Percentiles rank a stretch among this genome's conserved stretches.
Conservation (phyloP, 768 basidiomycete species). For the Floccularia luteovirens region DNA sequence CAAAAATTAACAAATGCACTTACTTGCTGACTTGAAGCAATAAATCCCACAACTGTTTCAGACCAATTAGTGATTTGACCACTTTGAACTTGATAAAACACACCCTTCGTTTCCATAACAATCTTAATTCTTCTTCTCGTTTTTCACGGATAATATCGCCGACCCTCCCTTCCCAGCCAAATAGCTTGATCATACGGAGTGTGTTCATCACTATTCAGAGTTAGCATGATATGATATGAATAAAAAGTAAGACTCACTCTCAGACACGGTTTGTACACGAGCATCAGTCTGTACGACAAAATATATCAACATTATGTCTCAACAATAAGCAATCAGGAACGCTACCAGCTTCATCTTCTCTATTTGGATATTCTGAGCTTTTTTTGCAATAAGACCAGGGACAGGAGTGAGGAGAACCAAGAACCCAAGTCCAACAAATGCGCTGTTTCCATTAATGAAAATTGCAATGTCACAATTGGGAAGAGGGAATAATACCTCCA, state of each 20-base stretch:
- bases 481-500: conserved; percentile 30
- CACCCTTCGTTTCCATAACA: conserved; percentile 45
- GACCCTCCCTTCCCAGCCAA: conserved; percentile 60
- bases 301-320: too few species aligned
- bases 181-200: conserved; percentile 64
- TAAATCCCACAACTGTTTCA: conserved; percentile 9
- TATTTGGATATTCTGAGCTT: conserved; percentile 41
- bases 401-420: conserved; percentile 49
- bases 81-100: conserved; percentile 10
- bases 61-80: not conserved
- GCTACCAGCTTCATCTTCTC: conserved; percentile 44
- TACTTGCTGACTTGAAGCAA: conserved; percentile 18
- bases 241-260: conserved; percentile 29
- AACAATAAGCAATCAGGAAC: too few species aligned
- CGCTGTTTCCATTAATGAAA: conserved; percentile 19
- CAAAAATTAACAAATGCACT: conserved; percentile 4
- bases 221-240: conserved; percentile 2
- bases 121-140: conserved; percentile 54
- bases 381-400: conserved; percentile 48
- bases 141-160: conserved; percentile 45
- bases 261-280: conserved; percentile 55
- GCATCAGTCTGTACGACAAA: conserved; percentile 50
- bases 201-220: conserved; percentile 40
- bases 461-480: conserved; percentile 3
- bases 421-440: conserved; percentile 51